Percentiles rank a stretch among this genome's conserved stretches.
Conservation (phyloP, 129 eudicot genomes). For the Deinandra increscens region DNA sequence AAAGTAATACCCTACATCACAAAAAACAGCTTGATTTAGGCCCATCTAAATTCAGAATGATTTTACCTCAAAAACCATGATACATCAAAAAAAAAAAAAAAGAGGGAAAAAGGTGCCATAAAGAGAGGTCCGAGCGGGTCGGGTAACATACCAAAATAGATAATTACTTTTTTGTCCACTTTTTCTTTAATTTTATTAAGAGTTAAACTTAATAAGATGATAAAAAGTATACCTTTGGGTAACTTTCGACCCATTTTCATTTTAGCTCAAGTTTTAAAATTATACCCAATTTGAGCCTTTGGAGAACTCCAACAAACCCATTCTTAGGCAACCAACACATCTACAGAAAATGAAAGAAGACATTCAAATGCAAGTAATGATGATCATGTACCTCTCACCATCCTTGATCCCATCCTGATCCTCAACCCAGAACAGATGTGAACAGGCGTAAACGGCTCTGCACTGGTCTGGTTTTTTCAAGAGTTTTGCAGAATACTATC, state of each 20-base stretch:
- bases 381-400: conserved; percentile 74
- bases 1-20: conserved; percentile 79
- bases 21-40: conserved; percentile 18
- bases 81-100: not conserved
- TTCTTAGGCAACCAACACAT: not conserved
- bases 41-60: not conserved
- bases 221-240: not conserved
- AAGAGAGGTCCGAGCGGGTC: not conserved
- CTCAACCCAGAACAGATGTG: conserved; percentile 96
- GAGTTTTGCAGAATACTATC: conserved; percentile 94
- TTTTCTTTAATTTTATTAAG: not conserved
- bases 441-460: conserved; percentile 96
- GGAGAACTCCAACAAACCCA: not conserved
- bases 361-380: conserved; percentile 11
- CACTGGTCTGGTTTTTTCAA: conserved; percentile 98
- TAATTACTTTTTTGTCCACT: not conserved
- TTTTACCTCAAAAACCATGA: not conserved
- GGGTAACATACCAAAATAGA: not conserved
- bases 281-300: not conserved
- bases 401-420: conserved; percentile 82
- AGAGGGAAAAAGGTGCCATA: not conserved
- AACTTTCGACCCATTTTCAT: not conserved
- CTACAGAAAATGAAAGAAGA: not conserved
- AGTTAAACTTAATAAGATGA: too few relatives aligned
- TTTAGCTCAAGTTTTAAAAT: not conserved